Evolutionary conservation across 192 early-diverging fungal species (phyloP).

Genomic region (Coemansia pectinata): DNA sequence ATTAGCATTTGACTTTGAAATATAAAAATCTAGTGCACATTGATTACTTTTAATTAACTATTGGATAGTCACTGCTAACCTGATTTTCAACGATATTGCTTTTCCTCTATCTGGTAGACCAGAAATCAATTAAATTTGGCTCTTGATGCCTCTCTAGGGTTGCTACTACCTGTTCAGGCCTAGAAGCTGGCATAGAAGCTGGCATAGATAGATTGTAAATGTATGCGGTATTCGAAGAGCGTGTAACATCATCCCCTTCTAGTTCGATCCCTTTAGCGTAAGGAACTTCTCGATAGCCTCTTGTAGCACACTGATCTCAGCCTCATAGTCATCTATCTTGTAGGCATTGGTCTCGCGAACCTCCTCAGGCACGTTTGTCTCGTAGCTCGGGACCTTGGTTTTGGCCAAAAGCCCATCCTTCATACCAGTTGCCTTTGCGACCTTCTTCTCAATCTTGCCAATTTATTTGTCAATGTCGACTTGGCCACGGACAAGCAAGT

Average conservation of each 20-base stretch:
- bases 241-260: neutral
- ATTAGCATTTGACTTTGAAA: no score
- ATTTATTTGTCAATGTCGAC: constrained; percentile 86
- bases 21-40: no score
- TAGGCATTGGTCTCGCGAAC: constrained; percentile 69
- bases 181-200: no score
- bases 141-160: no score
- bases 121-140: no score
- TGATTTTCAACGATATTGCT: no score
- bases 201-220: neutral
- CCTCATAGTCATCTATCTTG: constrained; percentile 72
- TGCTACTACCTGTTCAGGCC: no score
- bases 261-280: constrained; percentile 56
- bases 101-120: no score
- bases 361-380: constrained; percentile 65
- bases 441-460: constrained; percentile 73
- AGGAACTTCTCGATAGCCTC: constrained; percentile 71
- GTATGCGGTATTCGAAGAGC: neutral
- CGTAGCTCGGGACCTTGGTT: constrained; percentile 68
- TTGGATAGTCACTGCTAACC: no score
- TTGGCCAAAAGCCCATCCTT: constrained; percentile 63
- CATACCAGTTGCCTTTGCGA: constrained; percentile 46
- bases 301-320: constrained; percentile 73
- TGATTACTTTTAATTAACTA: no score
- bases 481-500: constrained; percentile 75